phyloP scores from a whole-genome alignment of 1,284 basidiomycete genomes.

The Sporisorium sorghi region DNA sequence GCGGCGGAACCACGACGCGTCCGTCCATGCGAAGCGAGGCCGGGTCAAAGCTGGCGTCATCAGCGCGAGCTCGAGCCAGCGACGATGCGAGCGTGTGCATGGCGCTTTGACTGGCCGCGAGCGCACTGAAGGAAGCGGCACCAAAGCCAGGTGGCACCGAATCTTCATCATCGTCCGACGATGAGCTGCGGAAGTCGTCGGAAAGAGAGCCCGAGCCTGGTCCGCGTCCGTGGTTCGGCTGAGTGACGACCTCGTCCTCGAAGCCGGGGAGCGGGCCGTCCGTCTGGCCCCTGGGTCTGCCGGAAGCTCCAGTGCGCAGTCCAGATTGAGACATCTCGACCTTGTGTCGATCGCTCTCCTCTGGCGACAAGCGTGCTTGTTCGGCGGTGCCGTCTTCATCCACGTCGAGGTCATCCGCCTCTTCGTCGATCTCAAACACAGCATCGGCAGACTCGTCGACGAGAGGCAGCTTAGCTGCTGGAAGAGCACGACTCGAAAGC shows the following conservation, averaged over 20 bases:
- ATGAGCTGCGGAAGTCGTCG: constrained; percentile 39
- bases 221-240: constrained; percentile 6
- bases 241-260: constrained; percentile 19
- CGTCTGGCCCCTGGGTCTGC: constrained; percentile 33
- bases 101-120: constrained; percentile 51
- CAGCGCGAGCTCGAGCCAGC: constrained; percentile 36
- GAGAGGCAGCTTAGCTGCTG: constrained; percentile 1
- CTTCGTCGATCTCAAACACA: constrained; percentile 62
- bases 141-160: constrained; percentile 45
- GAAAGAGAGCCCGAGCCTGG: constrained; percentile 31
- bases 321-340: constrained; percentile 42
- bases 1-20: constrained; percentile 36
- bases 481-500: constrained; percentile 1
- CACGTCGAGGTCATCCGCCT: constrained; percentile 33
- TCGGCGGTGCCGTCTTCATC: constrained; percentile 22
- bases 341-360: constrained; percentile 32
- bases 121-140: constrained; percentile 55
- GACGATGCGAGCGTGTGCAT: constrained; percentile 42
- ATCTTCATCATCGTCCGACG: constrained; percentile 44
- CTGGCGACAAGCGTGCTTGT: constrained; percentile 12
- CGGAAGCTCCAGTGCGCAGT: constrained; percentile 37
- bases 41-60: constrained; percentile 54
- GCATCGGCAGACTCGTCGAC: constrained; percentile 52
- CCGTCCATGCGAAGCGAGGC: constrained; percentile 60
- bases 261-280: constrained; percentile 36